Conservation (phyloP, 495 filamentous ascomycete genomes). For the Lophium mytilinum region DNA sequence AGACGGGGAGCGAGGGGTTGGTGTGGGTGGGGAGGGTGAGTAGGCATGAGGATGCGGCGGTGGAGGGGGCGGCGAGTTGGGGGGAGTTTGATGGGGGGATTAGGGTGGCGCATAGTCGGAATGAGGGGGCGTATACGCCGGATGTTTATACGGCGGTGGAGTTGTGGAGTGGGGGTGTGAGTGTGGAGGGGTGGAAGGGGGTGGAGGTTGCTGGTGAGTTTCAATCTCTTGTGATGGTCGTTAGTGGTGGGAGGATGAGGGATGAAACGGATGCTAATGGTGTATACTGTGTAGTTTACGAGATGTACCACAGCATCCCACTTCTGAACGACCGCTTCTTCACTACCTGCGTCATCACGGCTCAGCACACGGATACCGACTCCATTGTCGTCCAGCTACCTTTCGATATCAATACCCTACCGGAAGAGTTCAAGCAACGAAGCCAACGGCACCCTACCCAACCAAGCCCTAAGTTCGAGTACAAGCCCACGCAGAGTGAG, state of each 20-base stretch:
- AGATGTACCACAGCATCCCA: conserved; percentile 45
- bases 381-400: conserved; percentile 30
- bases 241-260: background rate
- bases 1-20: conserved; percentile 35
- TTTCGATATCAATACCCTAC: conserved; percentile 40
- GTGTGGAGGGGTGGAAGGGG: conserved; percentile 31
- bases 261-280: background rate
- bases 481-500: background rate
- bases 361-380: conserved; percentile 2
- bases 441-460: conserved; percentile 21
- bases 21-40: conserved; percentile 63
- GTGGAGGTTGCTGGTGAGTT: conserved; percentile 31
- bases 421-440: conserved; percentile 25
- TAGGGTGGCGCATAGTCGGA: conserved; percentile 52
- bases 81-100: conserved; percentile 56
- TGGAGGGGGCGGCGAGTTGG: conserved; percentile 54
- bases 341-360: conserved; percentile 43
- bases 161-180: conserved; percentile 46
- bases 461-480: background rate
- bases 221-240: background rate
- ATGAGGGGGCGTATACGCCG: conserved; percentile 68
- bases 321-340: conserved; percentile 49
- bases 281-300: conserved; percentile 23
- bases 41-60: conserved; percentile 47
- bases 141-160: conserved; percentile 49